Percentiles rank a stretch among this genome's conserved stretches.
Evolutionary conservation across 106 monocot genomes (phyloP).

Genomic region (Narthecium ossifragum): DNA sequence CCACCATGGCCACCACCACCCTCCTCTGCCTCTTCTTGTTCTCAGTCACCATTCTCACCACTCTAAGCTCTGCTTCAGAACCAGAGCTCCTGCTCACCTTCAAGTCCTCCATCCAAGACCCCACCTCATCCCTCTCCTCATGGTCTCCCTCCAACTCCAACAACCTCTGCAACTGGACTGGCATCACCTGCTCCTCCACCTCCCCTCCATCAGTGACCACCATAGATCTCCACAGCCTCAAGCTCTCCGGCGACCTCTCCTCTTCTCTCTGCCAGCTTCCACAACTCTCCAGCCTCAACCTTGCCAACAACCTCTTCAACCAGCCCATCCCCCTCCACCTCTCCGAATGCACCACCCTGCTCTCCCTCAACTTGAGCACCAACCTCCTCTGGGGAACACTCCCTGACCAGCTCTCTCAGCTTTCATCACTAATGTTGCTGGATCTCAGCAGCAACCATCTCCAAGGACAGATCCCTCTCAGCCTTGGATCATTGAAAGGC

Average conservation of each 20-base stretch:
- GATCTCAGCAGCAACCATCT: slow-evolving; percentile 56
- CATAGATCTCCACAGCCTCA: slow-evolving; percentile 40
- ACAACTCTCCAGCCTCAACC: slow-evolving; percentile 37
- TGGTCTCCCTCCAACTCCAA: slow-evolving; percentile 35
- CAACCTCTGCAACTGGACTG: slow-evolving; percentile 50
- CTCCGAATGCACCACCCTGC: slow-evolving; percentile 36
- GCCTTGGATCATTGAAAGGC: slow-evolving; percentile 19
- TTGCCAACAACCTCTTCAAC: slow-evolving; percentile 57
- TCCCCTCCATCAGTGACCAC: slow-evolving; percentile 18
- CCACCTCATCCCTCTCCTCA: slow-evolving; percentile 33
- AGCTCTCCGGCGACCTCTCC: slow-evolving; percentile 57
- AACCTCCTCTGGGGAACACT: slow-evolving; percentile 53
- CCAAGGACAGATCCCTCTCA: slow-evolving; percentile 37
- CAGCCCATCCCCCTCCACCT: slow-evolving; percentile 46
- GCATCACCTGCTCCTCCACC: slow-evolving; percentile 38
- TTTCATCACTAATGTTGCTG: slow-evolving; percentile 33
- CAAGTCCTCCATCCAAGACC: slow-evolving; percentile 55
- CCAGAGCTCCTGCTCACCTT: slow-evolving; percentile 49
- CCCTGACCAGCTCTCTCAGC: slow-evolving; percentile 47
- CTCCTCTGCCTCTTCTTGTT: slow-evolving; percentile 19
- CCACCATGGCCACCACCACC: slow-evolving; percentile 2
- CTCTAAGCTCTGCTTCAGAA: slow-evolving; percentile 18
- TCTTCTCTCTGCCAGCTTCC: slow-evolving; percentile 45
- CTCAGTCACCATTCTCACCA: neutral
- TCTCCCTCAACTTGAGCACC: slow-evolving; percentile 50